Evolutionary conservation across 331 rosid species (phyloP), one percentile per base, ranked within the genome.

Genomic region (Dryas integrifolia): DNA sequence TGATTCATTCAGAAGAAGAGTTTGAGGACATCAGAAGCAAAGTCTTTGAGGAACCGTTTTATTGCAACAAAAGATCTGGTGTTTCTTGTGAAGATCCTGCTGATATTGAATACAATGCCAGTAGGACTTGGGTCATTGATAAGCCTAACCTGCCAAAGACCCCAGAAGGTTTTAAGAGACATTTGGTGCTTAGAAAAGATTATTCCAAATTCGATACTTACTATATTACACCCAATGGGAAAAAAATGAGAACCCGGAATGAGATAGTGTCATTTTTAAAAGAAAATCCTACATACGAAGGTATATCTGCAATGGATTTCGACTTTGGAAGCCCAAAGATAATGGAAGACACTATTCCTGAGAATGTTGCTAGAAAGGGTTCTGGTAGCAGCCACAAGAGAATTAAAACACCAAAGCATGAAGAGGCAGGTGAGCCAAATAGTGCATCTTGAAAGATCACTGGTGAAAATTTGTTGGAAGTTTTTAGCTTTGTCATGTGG

Each of bases 61-160:
- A 63, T 16, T 92, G 99, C 73, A 48, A 55, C 81, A 78, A 16
- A 48, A 92, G 77, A 82, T 67, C 81, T 15, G 80, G 82, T 26
- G 30, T 66, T 44, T 80, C 91, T 46, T 95, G 99, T 71, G 91
- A 85, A 3, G 87, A 87, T 49, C 87, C 91, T 69, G 89, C 92
- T 35, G 96, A 92, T 73, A 80, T 95, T 1, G 83, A 89, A 46
- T 89, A 85, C 4, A 88, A 90, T 70, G 51, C 87, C 45, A 73
- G 81, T 56, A 86, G 99, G 30, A 92, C 90, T 43, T 92, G 99
- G 99, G 99, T 82, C 73, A 85, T 90, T 6, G 98, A 95, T 82
- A 89, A 86, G 82, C 98, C 98, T 45, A 83, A 88, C 76, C 76
- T 92, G 67, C 91, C 83, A 51, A 95, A 95, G 84, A 77, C 87